Base-by-base conservation (phyloP, 2,329 filamentous ascomycete genomes). In the Penicillium palitans region DNA sequence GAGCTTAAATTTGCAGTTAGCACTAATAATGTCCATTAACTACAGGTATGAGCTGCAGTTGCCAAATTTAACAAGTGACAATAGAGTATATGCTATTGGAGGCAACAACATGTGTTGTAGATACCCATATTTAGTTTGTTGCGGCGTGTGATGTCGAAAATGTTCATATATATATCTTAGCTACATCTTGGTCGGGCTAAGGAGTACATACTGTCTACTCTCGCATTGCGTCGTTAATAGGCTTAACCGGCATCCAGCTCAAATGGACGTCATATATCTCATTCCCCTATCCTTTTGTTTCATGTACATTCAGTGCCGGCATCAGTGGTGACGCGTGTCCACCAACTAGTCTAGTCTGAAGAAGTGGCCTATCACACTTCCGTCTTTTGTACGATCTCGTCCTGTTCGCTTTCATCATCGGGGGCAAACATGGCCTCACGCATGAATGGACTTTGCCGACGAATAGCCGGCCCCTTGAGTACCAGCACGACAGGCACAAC, bases 401-500 rank as follows among this genome's bases (percentile, higher is more conserved):
- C 47, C 24, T 57, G 54, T 5, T 50, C 52, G 35, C 9, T 7
- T 6, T 63, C 55, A 24, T 55, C 57, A 1, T 54, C 59, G 0
- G 60, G 48, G 3, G 62, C 61, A 13, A 65, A 71, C 46, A 62
- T 70, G 4, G 68, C 57, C 55, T 72, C 67, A 1, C 68, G 59
- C 68, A 72, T 72, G 45, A 72, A 72, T 21, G 70, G 70, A 47
- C 70, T 71, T 5, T 65, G 52, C 3, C 65, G 52, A 2, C 70
- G 64, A 52, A 82, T 79, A 4, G 63, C 68, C 21, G 68, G 71
- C 0, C 80, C 79, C 63, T 77, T 77, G 7, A 70, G 64, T 35
- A 80, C 67, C 55, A 81, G 55, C 2, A 79, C 72, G 1, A 78
- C 64, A 0, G 78, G 78, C 2, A 78, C 78, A 35, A 75, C 55